Evolutionary conservation across 1,284 basidiomycete species (phyloP), one percentile per base, ranked within the genome.

Genomic region (Cryptococcus sp.): DNA sequence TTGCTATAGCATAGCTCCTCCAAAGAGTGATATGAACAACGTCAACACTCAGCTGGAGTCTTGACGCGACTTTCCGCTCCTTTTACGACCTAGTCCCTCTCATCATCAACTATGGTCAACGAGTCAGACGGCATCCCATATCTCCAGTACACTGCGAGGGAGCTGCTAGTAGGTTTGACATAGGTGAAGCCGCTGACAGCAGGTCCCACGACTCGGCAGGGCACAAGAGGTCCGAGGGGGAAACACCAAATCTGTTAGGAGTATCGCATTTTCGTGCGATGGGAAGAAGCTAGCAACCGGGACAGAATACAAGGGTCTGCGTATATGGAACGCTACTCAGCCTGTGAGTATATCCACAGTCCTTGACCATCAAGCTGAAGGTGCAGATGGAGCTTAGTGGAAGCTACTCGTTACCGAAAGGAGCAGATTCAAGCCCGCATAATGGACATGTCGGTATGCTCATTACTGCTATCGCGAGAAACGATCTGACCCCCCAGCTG

Each of bases 361-460:
- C 7, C 41, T 43, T 14, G 21, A 9, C 41, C 4, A 7, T 7
- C 21, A 18, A 7, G 28, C 40, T 48, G 19, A 25, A 5, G 21
- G 14, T 3, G 18, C 39, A 55, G 57, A 45, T 59, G 21, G 53
- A 59, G n/a, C n/a, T 45, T 5, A 55, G 61, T 22, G 34, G 55
- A 9, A 49, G 55, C 2, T 48, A 45, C 5, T 57, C 63, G 5
- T 61, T 61, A 10, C 56, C 59, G 31, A 52, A 54, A 1, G 54
- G 55, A 16, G 62, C 61, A 28, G 59, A 56, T 28, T 49, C 57
- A 9, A 63, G 46, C 37, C 69, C 69, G 5, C 71, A 73, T 48
- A 61, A 54, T 36, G 63, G 68, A 0, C 63, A 70, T 55, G 59
- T 73, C n/a, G 55, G 63, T 61, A 31, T 46, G 59, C 16, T 28